Evolutionary conservation across 1,139 yeast species (phyloP).

Genomic region (Dujonia santamariae): DNA sequence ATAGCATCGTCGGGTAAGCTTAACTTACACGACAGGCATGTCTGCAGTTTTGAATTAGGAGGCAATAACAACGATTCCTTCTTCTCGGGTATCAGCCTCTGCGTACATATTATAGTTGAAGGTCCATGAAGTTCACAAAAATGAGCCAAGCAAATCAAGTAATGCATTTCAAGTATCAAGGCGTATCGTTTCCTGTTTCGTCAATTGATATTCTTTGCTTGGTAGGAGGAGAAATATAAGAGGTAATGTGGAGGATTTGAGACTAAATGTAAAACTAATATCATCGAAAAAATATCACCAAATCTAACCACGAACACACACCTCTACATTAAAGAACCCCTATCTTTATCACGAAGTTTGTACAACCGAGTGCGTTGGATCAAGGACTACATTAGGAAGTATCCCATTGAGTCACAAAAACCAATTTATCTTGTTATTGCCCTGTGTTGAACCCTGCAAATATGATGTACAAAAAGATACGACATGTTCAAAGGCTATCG

Average conservation of each 20-base stretch:
- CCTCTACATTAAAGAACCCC: no score
- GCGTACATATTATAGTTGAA: conserved; percentile 70
- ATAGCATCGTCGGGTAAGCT: conserved; percentile 40
- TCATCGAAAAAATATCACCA: neutral
- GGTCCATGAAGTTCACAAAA: conserved; percentile 91
- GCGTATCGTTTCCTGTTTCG: neutral
- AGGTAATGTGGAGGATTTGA: no score
- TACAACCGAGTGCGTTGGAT: no score
- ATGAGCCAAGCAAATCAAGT: conserved; percentile 63
- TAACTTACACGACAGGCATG: conserved; percentile 59
- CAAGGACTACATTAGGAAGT: no score
- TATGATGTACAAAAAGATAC: conserved; percentile 5
- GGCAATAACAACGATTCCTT: conserved; percentile 16
- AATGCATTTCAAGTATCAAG: conserved; percentile 12
- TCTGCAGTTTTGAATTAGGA: conserved; percentile 35
- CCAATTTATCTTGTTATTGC: no score
- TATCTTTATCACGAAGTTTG: no score
- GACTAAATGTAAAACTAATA: neutral
- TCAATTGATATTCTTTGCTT: neutral
- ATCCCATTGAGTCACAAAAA: no score
- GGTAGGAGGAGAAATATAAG: no score
- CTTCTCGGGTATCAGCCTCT: conserved; percentile 19
- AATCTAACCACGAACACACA: no score
- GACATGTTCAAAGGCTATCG: conserved; percentile 6
- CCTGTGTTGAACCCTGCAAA: no score